Conservation (phyloP, 2,329 filamentous ascomycete species). For the Diaporthe citri region DNA sequence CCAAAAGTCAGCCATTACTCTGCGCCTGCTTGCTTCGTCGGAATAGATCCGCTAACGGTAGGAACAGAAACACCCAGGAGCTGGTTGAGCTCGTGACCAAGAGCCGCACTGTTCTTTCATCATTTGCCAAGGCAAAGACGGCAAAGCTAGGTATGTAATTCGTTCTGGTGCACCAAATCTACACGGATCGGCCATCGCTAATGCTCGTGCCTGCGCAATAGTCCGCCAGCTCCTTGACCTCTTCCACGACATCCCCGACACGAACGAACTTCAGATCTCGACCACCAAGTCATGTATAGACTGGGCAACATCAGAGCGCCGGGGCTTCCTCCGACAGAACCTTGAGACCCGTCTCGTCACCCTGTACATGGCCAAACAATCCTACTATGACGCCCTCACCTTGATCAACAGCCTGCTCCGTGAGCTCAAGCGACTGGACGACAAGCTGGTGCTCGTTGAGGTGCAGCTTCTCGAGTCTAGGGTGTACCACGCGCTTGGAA, state of each 20-base stretch:
- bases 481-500: slow-evolving; percentile 97
- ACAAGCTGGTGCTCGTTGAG: slow-evolving; percentile 97
- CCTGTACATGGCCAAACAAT: slow-evolving; percentile 96
- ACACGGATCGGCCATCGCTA: neutral
- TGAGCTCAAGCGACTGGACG: slow-evolving; percentile 97
- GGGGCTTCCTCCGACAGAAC: slow-evolving; percentile 97
- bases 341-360: slow-evolving; percentile 95
- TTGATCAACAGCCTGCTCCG: slow-evolving; percentile 96
- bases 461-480: slow-evolving; percentile 97
- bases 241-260: slow-evolving; percentile 93
- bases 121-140: slow-evolving; percentile 98
- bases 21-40: slow-evolving; percentile 14
- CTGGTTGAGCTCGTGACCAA: slow-evolving; percentile 91
- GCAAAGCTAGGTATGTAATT: slow-evolving; percentile 88
- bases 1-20: slow-evolving; percentile 74
- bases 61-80: slow-evolving; percentile 78
- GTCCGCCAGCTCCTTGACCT: slow-evolving; percentile 97
- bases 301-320: slow-evolving; percentile 95
- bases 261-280: slow-evolving; percentile 91
- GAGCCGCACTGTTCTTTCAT: slow-evolving; percentile 91
- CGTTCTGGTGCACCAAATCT: neutral
- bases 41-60: slow-evolving; percentile 29
- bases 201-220: slow-evolving; percentile 52
- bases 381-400: slow-evolving; percentile 95
- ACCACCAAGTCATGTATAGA: slow-evolving; percentile 99